Percentiles rank a stretch among this genome's conserved stretches.
These are phyloP conservation scores for Schizonepeta tenuifolia DNA, from an alignment of 257 asterid species.

Conservation along the genomic window DNA sequence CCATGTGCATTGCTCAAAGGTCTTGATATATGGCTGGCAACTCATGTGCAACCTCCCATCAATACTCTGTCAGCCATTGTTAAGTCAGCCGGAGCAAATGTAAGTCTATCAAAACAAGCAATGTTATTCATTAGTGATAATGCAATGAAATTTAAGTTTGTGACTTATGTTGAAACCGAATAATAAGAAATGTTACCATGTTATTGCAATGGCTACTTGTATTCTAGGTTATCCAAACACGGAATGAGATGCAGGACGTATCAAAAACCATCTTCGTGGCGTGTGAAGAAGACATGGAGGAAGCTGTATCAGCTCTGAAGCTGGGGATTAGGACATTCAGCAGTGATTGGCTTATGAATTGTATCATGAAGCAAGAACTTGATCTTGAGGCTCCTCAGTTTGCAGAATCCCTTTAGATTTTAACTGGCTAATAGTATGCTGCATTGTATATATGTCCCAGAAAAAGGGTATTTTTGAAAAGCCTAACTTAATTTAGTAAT, in stretches of 20 bases:
- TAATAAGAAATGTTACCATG: background rate
- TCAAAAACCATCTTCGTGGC: constrained; percentile 68
- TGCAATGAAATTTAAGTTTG: background rate
- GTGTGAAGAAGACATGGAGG: constrained; percentile 84
- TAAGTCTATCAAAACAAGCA: constrained; percentile 44
- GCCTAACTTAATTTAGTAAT: background rate
- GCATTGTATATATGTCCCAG: constrained; percentile 18
- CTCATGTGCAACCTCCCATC: constrained; percentile 73
- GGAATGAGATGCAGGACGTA: constrained; percentile 48
- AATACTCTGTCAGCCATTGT: constrained; percentile 62
- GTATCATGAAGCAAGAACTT: constrained; percentile 86
- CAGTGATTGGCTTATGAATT: constrained; percentile 85
- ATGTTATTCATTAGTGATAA: background rate
- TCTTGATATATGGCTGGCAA: constrained; percentile 67
- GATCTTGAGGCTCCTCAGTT: constrained; percentile 83
- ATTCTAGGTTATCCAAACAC: constrained; percentile 52
- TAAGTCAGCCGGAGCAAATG: constrained; percentile 84
- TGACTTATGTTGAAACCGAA: background rate
- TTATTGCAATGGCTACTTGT: background rate
- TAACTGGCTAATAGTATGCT: background rate
- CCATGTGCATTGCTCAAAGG: constrained; percentile 72
- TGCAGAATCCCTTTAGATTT: constrained; percentile 65
- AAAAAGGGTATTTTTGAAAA: background rate
- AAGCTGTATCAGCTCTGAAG: constrained; percentile 67
- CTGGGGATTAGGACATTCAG: constrained; percentile 71